Percentiles rank a stretch among this genome's conserved stretches.
phyloP scores from a whole-genome alignment of 176 grass and related monocot genomes.

The Eragrostis curvula region DNA sequence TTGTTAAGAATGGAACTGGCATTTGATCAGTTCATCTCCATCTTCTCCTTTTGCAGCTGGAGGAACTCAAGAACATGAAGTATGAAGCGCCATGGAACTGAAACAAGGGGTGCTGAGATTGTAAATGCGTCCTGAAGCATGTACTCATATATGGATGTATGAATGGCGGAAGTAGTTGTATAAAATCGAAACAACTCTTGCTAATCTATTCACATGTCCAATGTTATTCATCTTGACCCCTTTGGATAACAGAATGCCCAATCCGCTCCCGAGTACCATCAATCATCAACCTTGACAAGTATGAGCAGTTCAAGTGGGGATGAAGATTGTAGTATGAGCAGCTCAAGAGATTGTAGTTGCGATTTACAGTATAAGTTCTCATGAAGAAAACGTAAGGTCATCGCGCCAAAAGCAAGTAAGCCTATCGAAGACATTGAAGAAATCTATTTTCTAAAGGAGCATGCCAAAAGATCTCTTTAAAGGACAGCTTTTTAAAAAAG shows the following conservation, averaged over 20 bases:
- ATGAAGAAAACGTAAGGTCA: too few species aligned
- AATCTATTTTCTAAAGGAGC: too few species aligned
- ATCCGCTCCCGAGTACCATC: too few species aligned
- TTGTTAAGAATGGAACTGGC: background rate
- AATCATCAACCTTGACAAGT: too few species aligned
- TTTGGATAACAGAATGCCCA: background rate
- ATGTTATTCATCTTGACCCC: background rate
- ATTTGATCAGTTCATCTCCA: conserved; percentile 1
- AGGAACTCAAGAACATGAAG: conserved; percentile 77
- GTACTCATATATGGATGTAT: background rate
- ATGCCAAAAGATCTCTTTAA: too few species aligned
- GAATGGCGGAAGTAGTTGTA: background rate
- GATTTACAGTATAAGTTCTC: too few species aligned
- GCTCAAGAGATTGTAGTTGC: too few species aligned
- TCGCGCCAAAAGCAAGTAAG: too few species aligned
- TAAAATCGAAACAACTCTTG: conserved; percentile 21
- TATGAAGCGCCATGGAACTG: conserved; percentile 52
- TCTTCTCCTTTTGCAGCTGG: conserved; percentile 56
- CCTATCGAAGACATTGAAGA: too few species aligned
- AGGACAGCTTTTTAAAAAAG: too few species aligned
- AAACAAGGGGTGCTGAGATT: conserved; percentile 29
- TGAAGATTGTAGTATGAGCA: too few species aligned
- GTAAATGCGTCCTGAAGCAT: conserved; percentile 32
- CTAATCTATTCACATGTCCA: background rate
- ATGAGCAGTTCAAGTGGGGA: background rate